Percentiles rank a stretch among this genome's conserved stretches.
Evolutionary conservation across 1,284 basidiomycete genomes (phyloP).

Genomic region (Sanghuangporus sanghuang): DNA sequence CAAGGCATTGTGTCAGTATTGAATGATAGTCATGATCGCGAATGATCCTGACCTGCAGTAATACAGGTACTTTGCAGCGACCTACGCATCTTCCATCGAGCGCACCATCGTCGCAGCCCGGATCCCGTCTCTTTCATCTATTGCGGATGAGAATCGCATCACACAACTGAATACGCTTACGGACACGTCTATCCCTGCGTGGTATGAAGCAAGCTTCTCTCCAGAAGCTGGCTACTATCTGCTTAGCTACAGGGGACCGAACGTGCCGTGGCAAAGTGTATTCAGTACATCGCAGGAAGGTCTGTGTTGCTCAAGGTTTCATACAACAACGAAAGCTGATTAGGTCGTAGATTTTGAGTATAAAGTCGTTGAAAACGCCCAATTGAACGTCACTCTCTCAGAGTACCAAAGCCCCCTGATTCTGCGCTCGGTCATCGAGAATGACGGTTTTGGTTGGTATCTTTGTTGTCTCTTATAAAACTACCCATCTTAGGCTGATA

Average conservation of each 20-base stretch:
- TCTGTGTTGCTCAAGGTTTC: background rate
- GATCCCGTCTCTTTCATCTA: conserved; percentile 41
- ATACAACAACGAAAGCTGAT: background rate
- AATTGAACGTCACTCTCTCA: conserved; percentile 63
- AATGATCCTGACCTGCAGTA: background rate
- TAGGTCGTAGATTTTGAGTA: conserved; percentile 31
- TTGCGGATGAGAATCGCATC: conserved; percentile 24
- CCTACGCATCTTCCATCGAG: conserved; percentile 76
- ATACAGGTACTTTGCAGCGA: conserved; percentile 82
- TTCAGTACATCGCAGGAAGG: conserved; percentile 55
- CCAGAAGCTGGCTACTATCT: conserved; percentile 83
- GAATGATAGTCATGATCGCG: background rate
- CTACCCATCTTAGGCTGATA: conserved; percentile 12
- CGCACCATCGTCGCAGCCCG: conserved; percentile 79
- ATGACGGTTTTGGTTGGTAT: conserved; percentile 73
- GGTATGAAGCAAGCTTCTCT: conserved; percentile 72
- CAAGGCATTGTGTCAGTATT: conserved; percentile 64
- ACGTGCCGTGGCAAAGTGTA: conserved; percentile 84
- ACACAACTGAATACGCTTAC: conserved; percentile 57
- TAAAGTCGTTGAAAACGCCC: conserved; percentile 69
- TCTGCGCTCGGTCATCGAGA: conserved; percentile 65
- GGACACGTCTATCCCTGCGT: conserved; percentile 55
- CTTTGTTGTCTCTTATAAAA: conserved; percentile 2
- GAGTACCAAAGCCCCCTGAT: conserved; percentile 74
- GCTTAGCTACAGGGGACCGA: conserved; percentile 76